Conservation (phyloP, 2,329 filamentous ascomycete species). For the Exophiala sp. region DNA sequence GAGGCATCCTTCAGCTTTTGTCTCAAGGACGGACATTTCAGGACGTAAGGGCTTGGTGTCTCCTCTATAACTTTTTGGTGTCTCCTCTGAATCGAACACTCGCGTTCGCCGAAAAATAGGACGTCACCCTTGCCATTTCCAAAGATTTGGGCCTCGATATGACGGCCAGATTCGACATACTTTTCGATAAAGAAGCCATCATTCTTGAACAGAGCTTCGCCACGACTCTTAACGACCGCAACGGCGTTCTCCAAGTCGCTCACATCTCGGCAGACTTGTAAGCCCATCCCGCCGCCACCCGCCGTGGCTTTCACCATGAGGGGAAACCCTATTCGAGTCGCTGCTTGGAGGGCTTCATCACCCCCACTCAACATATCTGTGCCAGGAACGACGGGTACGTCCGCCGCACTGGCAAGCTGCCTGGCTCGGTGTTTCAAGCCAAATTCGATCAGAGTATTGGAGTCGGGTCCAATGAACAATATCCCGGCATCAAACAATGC, state of each 20-base stretch:
- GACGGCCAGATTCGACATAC: conserved; percentile 74
- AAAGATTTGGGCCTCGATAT: conserved; percentile 88
- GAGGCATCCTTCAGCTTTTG: conserved; percentile 63
- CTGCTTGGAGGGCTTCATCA: conserved; percentile 43
- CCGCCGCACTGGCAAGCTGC: conserved; percentile 50
- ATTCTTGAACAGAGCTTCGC: conserved; percentile 74
- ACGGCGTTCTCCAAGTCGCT: conserved; percentile 68
- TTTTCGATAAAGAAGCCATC: conserved; percentile 80
- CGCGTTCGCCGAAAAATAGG: conserved; percentile 78
- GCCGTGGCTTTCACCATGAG: conserved; percentile 72
- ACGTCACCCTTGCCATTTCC: conserved; percentile 75
- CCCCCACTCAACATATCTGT: conserved; percentile 46
- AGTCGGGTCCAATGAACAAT: conserved; percentile 57
- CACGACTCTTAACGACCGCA: conserved; percentile 68
- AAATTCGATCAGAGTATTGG: conserved; percentile 52
- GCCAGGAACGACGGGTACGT: conserved; percentile 54
- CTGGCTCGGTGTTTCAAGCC: conserved; percentile 58
- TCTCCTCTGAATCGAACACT: conserved; percentile 80
- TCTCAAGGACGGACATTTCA: conserved; percentile 53
- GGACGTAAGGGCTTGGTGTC: conserved; percentile 69
- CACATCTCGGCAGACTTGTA: conserved; percentile 67
- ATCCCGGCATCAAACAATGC: conserved; percentile 53
- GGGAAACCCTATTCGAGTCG: conserved; percentile 47
- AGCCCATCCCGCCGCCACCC: conserved; percentile 79
- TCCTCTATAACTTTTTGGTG: conserved; percentile 92